Conservation (phyloP, 1,284 basidiomycete species). For the Waitea zeae region DNA sequence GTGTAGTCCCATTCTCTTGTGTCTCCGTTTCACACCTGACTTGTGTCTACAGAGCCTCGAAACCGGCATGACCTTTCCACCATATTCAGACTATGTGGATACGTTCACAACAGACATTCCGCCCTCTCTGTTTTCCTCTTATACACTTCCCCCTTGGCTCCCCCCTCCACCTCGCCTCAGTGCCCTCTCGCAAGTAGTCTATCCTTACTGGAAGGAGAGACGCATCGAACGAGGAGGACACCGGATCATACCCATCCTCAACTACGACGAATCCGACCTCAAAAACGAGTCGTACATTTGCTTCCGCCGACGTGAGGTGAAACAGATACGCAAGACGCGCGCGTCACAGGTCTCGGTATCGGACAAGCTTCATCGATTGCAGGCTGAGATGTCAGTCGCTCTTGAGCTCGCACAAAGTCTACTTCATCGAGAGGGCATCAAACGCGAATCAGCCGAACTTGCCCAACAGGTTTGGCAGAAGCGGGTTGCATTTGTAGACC, state of each 20-base stretch:
- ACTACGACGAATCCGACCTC: slow-evolving; percentile 88
- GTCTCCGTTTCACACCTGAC: slow-evolving; percentile 1
- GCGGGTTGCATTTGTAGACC: slow-evolving; percentile 56
- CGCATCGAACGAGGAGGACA: slow-evolving; percentile 60
- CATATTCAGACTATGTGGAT: slow-evolving; percentile 67
- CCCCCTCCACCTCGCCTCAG: slow-evolving; percentile 36
- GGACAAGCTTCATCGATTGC: slow-evolving; percentile 73
- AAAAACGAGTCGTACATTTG: slow-evolving; percentile 93
- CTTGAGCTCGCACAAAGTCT: slow-evolving; percentile 59
- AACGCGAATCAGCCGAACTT: slow-evolving; percentile 45
- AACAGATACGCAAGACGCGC: slow-evolving; percentile 87
- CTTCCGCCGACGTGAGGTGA: slow-evolving; percentile 91
- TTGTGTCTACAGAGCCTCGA: slow-evolving; percentile 30
- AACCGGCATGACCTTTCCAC: slow-evolving; percentile 52
- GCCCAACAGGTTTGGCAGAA: slow-evolving; percentile 64
- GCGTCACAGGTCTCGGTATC: slow-evolving; percentile 79
- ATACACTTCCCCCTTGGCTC: slow-evolving; percentile 40
- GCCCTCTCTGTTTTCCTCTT: slow-evolving; percentile 43
- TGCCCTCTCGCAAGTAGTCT: slow-evolving; percentile 51
- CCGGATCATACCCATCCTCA: slow-evolving; percentile 63
- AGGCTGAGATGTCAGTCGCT: slow-evolving; percentile 57
- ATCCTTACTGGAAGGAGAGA: slow-evolving; percentile 72
- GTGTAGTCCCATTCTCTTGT: slow-evolving; percentile 17
- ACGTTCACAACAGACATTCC: slow-evolving; percentile 42
- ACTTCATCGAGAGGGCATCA: slow-evolving; percentile 56